Evolutionary conservation across 2,329 filamentous ascomycete genomes (phyloP).

Genomic region (Diaporthe citriasiana): DNA sequence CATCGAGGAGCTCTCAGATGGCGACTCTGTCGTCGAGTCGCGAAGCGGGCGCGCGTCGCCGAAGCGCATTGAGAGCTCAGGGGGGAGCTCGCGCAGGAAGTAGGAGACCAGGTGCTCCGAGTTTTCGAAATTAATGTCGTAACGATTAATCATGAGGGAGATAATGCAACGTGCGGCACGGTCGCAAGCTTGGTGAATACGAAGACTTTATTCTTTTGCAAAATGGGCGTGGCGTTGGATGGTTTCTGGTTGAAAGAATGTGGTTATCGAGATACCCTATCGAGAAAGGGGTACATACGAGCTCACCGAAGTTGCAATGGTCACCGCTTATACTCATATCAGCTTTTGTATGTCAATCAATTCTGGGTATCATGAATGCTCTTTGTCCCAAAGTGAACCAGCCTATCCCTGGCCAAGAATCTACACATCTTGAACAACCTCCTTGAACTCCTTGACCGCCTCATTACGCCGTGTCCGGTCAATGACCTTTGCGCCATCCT

Average conservation of each 20-base stretch:
- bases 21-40: constrained; percentile 38
- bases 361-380: constrained; percentile 37
- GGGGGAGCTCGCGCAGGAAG: constrained; percentile 13
- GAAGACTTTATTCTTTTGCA: neutral
- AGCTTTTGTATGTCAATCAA: neutral
- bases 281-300: constrained; percentile 2
- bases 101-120: neutral
- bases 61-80: constrained; percentile 31
- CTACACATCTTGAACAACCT: constrained; percentile 74
- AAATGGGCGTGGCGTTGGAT: constrained; percentile 6
- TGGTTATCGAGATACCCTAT: constrained; percentile 2
- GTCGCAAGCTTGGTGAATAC: neutral
- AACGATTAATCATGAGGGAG: neutral
- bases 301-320: constrained; percentile 7
- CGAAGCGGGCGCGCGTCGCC: constrained; percentile 27
- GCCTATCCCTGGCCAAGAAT: constrained; percentile 22
- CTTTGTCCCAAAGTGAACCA: constrained; percentile 22
- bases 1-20: constrained; percentile 65
- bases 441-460: constrained; percentile 72
- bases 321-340: neutral
- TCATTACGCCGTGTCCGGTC: constrained; percentile 61
- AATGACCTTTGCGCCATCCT: constrained; percentile 71
- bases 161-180: neutral
- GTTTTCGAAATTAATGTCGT: neutral
- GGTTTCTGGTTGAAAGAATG: neutral